A percentile compares a stretch with the other conserved stretches of the same genome.
phyloP scores from a whole-genome alignment of 2,329 filamentous ascomycete genomes.

The Niveomyces coronatus region DNA sequence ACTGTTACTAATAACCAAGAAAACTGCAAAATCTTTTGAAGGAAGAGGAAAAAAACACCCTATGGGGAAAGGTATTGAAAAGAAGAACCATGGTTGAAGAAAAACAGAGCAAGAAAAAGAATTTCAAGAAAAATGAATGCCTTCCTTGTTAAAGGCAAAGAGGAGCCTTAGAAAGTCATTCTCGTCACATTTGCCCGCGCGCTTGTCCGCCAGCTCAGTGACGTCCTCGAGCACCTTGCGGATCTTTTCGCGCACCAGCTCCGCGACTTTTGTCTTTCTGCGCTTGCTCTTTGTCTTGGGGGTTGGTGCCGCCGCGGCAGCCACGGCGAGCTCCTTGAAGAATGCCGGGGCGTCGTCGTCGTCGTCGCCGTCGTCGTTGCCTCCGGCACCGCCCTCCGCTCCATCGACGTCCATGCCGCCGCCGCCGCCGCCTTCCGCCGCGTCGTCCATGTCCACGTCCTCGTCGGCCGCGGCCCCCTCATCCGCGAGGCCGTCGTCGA shows the following conservation, averaged over 20 bases:
- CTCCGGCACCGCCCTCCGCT: constrained; percentile 29
- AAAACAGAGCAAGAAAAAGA: too few relatives aligned
- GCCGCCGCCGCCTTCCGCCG: too few relatives aligned
- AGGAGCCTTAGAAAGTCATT: constrained; percentile 80
- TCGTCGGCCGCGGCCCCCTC: constrained; percentile 35
- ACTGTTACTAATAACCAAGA: too few relatives aligned
- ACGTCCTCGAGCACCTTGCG: constrained; percentile 72
- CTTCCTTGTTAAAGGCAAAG: constrained; percentile 77
- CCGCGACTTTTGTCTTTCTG: constrained; percentile 68
- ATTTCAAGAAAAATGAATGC: constrained; percentile 74
- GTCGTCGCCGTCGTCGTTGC: constrained; percentile 38
- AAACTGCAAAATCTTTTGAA: too few relatives aligned
- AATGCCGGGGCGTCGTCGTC: constrained; percentile 72
- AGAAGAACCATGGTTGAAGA: too few relatives aligned
- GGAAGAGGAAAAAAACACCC: too few relatives aligned
- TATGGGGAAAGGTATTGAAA: too few relatives aligned
- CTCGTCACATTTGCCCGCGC: constrained; percentile 81
- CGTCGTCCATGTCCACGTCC: too few relatives aligned
- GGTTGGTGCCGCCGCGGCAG: constrained; percentile 24
- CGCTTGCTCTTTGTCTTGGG: constrained; percentile 57
- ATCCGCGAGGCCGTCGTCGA: constrained; percentile 56
- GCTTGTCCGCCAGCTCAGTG: constrained; percentile 70
- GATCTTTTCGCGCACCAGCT: constrained; percentile 80
- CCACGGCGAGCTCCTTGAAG: constrained; percentile 56
- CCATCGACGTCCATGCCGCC: constrained; percentile 30